Conservation (phyloP, 2,329 filamentous ascomycete species). For the Colletotrichum sp. region DNA sequence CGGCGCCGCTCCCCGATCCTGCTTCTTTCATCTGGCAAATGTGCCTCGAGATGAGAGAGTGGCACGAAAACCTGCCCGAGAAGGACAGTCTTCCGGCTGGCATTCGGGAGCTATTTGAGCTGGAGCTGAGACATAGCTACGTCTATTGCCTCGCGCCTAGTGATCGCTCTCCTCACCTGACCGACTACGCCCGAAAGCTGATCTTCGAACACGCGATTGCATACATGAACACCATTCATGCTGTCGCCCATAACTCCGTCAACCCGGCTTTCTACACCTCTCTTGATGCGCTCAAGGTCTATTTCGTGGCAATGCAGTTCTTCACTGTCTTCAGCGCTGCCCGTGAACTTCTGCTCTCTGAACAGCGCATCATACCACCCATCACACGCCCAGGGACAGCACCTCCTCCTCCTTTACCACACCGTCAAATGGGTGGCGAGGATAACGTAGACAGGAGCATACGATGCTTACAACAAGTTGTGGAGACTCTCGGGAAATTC, state of each 20-base stretch:
- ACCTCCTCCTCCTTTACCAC: constrained; percentile 58
- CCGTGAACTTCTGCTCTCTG: constrained; percentile 61
- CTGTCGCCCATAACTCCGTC: constrained; percentile 64
- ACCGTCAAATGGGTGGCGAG: constrained; percentile 43
- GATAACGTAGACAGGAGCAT: constrained; percentile 63
- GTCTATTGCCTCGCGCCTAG: constrained; percentile 89
- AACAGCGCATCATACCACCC: constrained; percentile 49
- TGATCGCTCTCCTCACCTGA: constrained; percentile 73
- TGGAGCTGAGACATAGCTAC: constrained; percentile 90
- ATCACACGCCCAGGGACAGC: constrained; percentile 50
- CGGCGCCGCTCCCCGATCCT: constrained; percentile 70
- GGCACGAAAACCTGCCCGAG: constrained; percentile 77
- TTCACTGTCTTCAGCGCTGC: constrained; percentile 60
- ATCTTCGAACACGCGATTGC: constrained; percentile 87
- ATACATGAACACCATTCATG: constrained; percentile 79
- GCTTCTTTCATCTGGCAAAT: constrained; percentile 77
- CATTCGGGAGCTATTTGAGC: constrained; percentile 79
- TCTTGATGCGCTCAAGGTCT: constrained; percentile 84
- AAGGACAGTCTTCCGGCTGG: constrained; percentile 60
- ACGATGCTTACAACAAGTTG: constrained; percentile 58
- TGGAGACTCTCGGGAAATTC: constrained; percentile 59
- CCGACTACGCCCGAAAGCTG: constrained; percentile 77
- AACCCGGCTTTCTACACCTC: constrained; percentile 79
- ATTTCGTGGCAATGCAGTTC: constrained; percentile 73
- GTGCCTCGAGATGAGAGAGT: constrained; percentile 78